Base-by-base conservation (phyloP, 192 early-diverging fungal genomes). In the Paraglomus brasilianum region DNA sequence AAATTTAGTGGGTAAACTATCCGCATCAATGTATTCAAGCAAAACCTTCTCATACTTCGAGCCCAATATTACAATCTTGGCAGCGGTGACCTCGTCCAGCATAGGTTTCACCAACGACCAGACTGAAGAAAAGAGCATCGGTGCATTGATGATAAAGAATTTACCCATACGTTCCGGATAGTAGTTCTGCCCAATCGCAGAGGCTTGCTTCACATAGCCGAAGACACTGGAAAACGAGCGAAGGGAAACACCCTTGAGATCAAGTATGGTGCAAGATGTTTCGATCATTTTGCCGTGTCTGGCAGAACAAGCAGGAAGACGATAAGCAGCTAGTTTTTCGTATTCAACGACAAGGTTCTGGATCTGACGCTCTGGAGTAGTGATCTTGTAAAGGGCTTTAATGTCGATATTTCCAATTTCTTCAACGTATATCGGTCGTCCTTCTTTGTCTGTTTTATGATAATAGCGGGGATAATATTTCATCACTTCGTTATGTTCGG, bases 161-260 rank as follows among this genome's bases (percentile, higher is more conserved):
- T 89, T 87, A 66, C 91, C 91, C 74, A 92, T 81, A 77, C 84
- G 89, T 73, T 92, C 91, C 8, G 91, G 91, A 74, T 92, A 92
- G 79, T 92, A 90, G 77, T 92, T 84, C 68, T 90, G 88, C 8
- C 88, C 88, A 78, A 91, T 88, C 24, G 81, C 71, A 11, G 87
- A 86, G 3, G 89, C 82, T 57, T 82, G 77, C 72, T 88, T 86
- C 60, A 92, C 86, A 30, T 91, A 78, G 51, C 75, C 77, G 66
- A 76, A 80, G 47, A 88, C 87, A 44, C 74, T 80, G 15, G 80
- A 74, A 58, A 92, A 92, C 50, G 85, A 82, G 50, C 82, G 79
- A 53, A 92, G 69, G 13, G 81, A 78, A 47, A 91, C 88, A 45
- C 85, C 86, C 79, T 90, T 89, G 66, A 92, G 80, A 71, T 92